phyloP scores from a whole-genome alignment of 352 stramenopile genomes.

The Phytopythium mirpurense region DNA sequence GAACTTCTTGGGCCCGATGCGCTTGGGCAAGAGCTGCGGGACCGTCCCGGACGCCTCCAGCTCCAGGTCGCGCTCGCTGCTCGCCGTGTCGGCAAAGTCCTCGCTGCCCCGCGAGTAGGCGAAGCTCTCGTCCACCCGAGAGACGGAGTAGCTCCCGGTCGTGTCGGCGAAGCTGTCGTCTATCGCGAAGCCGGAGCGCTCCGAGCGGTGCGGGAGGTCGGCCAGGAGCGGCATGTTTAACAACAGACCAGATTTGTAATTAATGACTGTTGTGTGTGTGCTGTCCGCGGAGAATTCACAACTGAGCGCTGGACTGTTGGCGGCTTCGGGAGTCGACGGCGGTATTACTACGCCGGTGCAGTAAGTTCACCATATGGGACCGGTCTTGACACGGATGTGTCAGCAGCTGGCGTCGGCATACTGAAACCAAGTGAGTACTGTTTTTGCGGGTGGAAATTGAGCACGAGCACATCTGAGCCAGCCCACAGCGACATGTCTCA shows the following conservation, averaged over 20 bases:
- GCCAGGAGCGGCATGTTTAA: slow-evolving; percentile 1
- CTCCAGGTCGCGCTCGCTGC: neutral
- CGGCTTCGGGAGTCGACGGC: neutral
- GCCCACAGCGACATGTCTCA: too few relatives aligned
- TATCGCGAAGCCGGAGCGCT: neutral
- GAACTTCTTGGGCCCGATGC: slow-evolving; percentile 19
- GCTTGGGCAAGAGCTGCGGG: slow-evolving; percentile 14
- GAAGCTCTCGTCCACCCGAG: neutral
- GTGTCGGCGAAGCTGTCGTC: slow-evolving; percentile 1
- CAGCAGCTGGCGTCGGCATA: too few relatives aligned
- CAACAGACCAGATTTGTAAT: neutral
- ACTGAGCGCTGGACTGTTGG: neutral
- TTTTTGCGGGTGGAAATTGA: too few relatives aligned
- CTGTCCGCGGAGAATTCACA: slow-evolving; percentile 2
- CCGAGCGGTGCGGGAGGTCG: neutral
- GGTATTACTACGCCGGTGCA: neutral
- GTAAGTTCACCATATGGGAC: too few relatives aligned
- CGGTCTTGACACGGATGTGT: too few relatives aligned
- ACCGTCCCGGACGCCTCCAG: neutral
- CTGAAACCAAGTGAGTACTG: too few relatives aligned
- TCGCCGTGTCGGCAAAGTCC: neutral
- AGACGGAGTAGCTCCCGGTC: neutral
- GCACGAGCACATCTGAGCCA: too few relatives aligned
- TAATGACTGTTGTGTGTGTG: neutral
- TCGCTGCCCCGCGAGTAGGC: neutral